These are phyloP conservation scores for Stromatinia cepivora DNA, from an alignment of 2,329 filamentous ascomycete genomes.

Conservation along the genomic window DNA sequence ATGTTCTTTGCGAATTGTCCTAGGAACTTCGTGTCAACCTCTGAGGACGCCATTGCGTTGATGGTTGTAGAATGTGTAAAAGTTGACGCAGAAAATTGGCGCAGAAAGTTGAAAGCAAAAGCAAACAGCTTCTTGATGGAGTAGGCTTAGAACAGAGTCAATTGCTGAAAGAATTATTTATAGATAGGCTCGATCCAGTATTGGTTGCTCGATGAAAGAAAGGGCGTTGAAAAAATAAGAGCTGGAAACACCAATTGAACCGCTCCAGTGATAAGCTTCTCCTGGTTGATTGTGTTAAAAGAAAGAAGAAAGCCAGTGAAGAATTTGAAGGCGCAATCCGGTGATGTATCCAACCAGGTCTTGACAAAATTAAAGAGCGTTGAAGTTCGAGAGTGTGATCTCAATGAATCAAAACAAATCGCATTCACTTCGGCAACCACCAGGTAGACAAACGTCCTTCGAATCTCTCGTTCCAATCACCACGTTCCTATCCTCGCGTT, in stretches of 20 bases:
- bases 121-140: neutral
- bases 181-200: neutral
- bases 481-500: neutral
- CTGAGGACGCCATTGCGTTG: constrained; percentile 80
- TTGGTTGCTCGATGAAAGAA: neutral
- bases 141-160: neutral
- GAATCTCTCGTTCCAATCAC: neutral
- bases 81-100: neutral
- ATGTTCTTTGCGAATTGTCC: constrained; percentile 83
- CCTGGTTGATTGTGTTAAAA: neutral
- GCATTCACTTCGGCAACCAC: neutral
- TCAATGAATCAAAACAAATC: neutral
- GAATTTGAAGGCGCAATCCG: neutral
- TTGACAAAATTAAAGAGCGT: neutral
- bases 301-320: neutral
- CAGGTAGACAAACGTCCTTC: neutral
- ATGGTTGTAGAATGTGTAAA: neutral
- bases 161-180: neutral
- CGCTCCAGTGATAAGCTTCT: neutral
- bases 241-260: neutral
- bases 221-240: neutral
- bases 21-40: constrained; percentile 97
- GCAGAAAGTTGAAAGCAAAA: neutral
- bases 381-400: neutral
- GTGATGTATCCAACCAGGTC: constrained; percentile 9